Percentiles rank a stretch among this genome's conserved stretches.
phyloP scores from a whole-genome alignment of 768 basidiomycete species.

The Hirschioporus abietinus region DNA sequence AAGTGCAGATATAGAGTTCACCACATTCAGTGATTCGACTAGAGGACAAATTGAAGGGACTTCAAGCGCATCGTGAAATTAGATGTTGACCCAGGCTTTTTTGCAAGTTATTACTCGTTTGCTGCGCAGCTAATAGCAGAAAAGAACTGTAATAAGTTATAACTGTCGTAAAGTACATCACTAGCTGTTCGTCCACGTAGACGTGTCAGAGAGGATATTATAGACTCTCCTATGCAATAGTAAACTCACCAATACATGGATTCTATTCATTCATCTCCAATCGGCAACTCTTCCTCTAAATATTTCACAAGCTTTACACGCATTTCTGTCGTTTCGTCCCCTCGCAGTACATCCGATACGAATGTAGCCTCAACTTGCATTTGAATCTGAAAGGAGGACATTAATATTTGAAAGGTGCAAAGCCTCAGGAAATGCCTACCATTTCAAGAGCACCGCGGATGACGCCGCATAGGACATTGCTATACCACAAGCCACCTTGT shows the following conservation, averaged over 20 bases:
- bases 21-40: not conserved
- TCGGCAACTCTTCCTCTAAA: conserved; percentile 92
- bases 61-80: not conserved
- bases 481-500: conserved; percentile 94
- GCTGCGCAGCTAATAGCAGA: not conserved
- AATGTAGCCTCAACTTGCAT: conserved; percentile 92
- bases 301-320: conserved; percentile 86
- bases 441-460: conserved; percentile 92
- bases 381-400: conserved; percentile 60
- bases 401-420: not conserved
- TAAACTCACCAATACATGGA: not conserved
- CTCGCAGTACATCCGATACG: conserved; percentile 83
- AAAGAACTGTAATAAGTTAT: not conserved
- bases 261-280: conserved; percentile 69
- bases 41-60: not conserved
- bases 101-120: not conserved
- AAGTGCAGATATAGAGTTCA: not conserved
- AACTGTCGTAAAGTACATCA: not conserved
- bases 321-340: conserved; percentile 93
- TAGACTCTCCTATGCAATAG: not conserved
- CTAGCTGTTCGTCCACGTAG: not conserved
- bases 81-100: not conserved
- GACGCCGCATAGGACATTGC: conserved; percentile 93
- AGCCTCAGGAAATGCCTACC: conserved; percentile 46
- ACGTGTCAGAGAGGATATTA: not conserved